Percentiles rank a stretch among this genome's conserved stretches.
Evolutionary conservation across 495 filamentous ascomycete genomes (phyloP).

Genomic region (Xylaria flabelliformis): DNA sequence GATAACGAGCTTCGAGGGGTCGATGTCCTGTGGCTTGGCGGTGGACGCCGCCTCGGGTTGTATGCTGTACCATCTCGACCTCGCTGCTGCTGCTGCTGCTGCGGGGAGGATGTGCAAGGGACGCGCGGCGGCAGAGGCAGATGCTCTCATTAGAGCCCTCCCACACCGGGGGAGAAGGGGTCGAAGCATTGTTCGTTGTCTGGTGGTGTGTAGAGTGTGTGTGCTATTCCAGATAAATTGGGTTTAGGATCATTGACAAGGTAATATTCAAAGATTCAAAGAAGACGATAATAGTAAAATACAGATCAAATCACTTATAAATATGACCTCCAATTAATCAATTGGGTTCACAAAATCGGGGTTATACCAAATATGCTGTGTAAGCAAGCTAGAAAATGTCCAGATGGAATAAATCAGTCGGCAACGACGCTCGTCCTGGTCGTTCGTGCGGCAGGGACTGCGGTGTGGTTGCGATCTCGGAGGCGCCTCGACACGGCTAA

Average conservation of each 20-base stretch:
- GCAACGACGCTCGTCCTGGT: not conserved
- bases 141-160: conserved; percentile 33
- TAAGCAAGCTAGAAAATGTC: not conserved
- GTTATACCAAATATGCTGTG: not conserved
- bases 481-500: conserved; percentile 16
- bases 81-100: conserved; percentile 47
- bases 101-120: conserved; percentile 23
- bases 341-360: not conserved
- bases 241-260: not conserved
- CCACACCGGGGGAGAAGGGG: conserved; percentile 36
- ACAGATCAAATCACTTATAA: not conserved
- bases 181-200: conserved; percentile 34
- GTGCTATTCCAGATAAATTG: conserved; percentile 10
- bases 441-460: not conserved
- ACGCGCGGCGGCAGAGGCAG: conserved; percentile 17
- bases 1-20: conserved; percentile 76
- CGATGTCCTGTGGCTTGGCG: conserved; percentile 63
- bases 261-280: no score
- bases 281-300: not conserved
- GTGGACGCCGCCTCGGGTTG: conserved; percentile 59
- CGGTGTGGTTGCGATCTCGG: conserved; percentile 24
- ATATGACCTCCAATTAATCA: not conserved
- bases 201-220: not conserved
- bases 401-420: not conserved
- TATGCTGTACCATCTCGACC: conserved; percentile 62